A percentile compares a stretch with the other conserved stretches of the same genome.
phyloP scores from a whole-genome alignment of 2,329 filamentous ascomycete species.

The Eutypa lata region DNA sequence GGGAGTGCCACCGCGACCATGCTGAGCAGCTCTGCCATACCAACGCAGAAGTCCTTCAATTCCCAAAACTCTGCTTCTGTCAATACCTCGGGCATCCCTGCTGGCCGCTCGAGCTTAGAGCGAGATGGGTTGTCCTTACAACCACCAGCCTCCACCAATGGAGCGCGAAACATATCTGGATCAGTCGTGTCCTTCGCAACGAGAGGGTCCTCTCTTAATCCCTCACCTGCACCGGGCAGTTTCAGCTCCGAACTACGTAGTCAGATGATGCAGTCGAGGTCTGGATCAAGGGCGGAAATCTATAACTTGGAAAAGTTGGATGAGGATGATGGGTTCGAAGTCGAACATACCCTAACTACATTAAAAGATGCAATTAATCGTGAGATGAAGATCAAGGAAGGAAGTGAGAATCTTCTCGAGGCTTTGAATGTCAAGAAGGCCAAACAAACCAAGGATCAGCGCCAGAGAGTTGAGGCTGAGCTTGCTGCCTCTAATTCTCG shows the following conservation, averaged over 20 bases:
- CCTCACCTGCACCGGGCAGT: constrained; percentile 72
- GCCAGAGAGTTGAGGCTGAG: constrained; percentile 78
- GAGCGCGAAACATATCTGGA: constrained; percentile 47
- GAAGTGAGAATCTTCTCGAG: constrained; percentile 96
- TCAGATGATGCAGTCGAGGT: constrained; percentile 63
- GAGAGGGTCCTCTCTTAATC: constrained; percentile 66
- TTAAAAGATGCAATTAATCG: constrained; percentile 86
- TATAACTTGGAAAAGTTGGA: constrained; percentile 56
- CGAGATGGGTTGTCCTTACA: constrained; percentile 50
- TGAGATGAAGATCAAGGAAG: constrained; percentile 96
- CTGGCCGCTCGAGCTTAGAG: constrained; percentile 49
- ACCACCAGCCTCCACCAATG: constrained; percentile 40
- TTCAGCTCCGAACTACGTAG: constrained; percentile 86
- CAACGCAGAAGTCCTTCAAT: constrained; percentile 51
- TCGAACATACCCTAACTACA: constrained; percentile 71
- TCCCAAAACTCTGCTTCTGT: constrained; percentile 38
- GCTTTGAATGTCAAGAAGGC: constrained; percentile 91
- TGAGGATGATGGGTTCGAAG: constrained; percentile 54
- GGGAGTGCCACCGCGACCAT: constrained; percentile 35
- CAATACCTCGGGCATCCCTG: constrained; percentile 30
- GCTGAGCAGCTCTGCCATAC: constrained; percentile 52
- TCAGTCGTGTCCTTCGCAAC: constrained; percentile 62
- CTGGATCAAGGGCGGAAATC: constrained; percentile 54
- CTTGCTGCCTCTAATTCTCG: constrained; percentile 80
- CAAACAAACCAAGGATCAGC: constrained; percentile 89